Percentiles rank a stretch among this genome's conserved stretches.
phyloP scores from a whole-genome alignment of 2,329 filamentous ascomycete species.

The Myriosclerotinia scirpicola region DNA sequence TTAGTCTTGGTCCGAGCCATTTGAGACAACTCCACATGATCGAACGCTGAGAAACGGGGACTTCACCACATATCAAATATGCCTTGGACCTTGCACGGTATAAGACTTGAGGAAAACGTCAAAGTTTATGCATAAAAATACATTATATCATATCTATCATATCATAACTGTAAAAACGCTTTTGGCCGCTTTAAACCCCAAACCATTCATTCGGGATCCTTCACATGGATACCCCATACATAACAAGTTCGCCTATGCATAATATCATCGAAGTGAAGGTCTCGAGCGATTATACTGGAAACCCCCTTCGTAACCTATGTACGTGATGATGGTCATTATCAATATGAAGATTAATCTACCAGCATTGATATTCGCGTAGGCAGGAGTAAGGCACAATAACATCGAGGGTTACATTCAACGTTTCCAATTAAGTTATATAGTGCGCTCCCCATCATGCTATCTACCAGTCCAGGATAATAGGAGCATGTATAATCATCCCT shows the following conservation, averaged over 20 bases:
- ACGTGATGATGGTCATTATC: background rate
- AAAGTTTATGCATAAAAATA: slow-evolving; percentile 13
- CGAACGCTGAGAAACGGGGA: slow-evolving; percentile 8
- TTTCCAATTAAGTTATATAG: background rate
- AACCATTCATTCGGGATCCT: background rate
- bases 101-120: background rate
- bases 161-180: background rate
- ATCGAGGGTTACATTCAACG: background rate
- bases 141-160: background rate
- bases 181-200: background rate
- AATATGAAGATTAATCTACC: background rate
- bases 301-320: slow-evolving; percentile 1
- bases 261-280: background rate
- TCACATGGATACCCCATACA: background rate
- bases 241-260: background rate
- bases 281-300: background rate
- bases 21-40: slow-evolving; percentile 16
- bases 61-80: background rate
- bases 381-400: background rate
- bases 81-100: slow-evolving; percentile 6
- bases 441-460: background rate
- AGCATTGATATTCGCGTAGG: background rate
- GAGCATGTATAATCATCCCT: background rate
- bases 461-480: background rate
- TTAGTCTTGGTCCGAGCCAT: slow-evolving; percentile 6